Percentiles rank a stretch among this genome's conserved stretches.
Conservation (phyloP, 441 rosid genomes). For the Populus hybrid region DNA sequence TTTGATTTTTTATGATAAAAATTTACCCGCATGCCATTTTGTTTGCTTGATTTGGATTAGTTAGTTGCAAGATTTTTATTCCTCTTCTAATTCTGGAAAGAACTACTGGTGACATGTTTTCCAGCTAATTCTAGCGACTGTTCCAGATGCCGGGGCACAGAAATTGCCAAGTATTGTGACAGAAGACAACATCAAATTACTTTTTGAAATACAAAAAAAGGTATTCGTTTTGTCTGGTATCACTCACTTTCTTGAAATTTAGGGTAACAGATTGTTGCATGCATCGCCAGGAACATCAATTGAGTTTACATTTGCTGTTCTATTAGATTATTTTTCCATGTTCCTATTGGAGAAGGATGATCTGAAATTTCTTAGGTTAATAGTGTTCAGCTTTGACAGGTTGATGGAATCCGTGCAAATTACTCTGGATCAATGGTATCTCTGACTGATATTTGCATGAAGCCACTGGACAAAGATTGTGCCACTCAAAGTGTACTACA, state of each 20-base stretch:
- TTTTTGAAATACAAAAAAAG: slow-evolving; percentile 94
- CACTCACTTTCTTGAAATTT: neutral
- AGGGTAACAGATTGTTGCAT: neutral
- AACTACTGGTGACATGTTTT: slow-evolving; percentile 31
- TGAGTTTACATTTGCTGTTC: neutral
- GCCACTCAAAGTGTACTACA: slow-evolving; percentile 95
- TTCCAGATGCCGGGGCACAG: slow-evolving; percentile 48
- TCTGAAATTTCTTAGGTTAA: slow-evolving; percentile 6
- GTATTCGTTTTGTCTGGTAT: slow-evolving; percentile 34
- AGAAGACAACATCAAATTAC: slow-evolving; percentile 79
- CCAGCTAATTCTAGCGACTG: slow-evolving; percentile 86
- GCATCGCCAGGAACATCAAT: neutral
- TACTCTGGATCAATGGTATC: slow-evolving; percentile 83
- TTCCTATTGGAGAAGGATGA: neutral
- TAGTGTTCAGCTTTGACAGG: slow-evolving; percentile 42
- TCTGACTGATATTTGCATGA: slow-evolving; percentile 90
- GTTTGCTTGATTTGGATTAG: no score
- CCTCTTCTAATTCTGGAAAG: neutral
- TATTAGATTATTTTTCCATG: slow-evolving; percentile 1
- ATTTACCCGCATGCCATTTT: no score
- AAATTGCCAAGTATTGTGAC: slow-evolving; percentile 77
- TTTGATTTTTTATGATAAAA: no score
- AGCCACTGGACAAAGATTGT: slow-evolving; percentile 90
- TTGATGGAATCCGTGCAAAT: slow-evolving; percentile 82
- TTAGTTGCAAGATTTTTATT: neutral